These are phyloP conservation scores for Pittosporum tobira DNA, from an alignment of 129 eudicot species.

Conservation along the genomic window DNA sequence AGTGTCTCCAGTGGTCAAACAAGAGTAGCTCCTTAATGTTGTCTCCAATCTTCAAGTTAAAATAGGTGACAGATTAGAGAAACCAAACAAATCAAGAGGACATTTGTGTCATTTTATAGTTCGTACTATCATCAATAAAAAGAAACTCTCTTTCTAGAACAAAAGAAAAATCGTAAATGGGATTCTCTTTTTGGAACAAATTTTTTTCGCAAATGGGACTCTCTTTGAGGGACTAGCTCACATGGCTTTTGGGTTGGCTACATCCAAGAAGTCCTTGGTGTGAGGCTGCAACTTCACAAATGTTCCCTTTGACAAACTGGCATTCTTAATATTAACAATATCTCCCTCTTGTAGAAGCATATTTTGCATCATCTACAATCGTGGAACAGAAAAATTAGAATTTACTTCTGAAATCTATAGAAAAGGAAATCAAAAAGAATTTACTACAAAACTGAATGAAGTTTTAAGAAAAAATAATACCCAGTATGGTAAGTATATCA, in stretches of 20 bases:
- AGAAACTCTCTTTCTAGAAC: too few species aligned
- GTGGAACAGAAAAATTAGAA: not conserved
- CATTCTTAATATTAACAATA: conserved; percentile 48
- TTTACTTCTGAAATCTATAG: not conserved
- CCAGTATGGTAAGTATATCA: conserved; percentile 74
- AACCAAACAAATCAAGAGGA: too few species aligned
- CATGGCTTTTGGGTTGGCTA: conserved; percentile 84
- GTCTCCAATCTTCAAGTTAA: conserved; percentile 57
- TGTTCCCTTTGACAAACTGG: conserved; percentile 66
- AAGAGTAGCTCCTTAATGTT: conserved; percentile 58
- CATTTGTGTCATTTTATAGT: too few species aligned
- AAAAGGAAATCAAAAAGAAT: not conserved
- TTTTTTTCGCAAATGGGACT: too few species aligned
- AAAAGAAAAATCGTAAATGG: too few species aligned
- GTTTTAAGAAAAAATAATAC: conserved; percentile 20
- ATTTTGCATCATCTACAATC: conserved; percentile 72
- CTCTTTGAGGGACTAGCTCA: too few species aligned
- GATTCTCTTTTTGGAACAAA: too few species aligned
- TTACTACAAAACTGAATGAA: not conserved
- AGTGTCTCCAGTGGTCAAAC: conserved; percentile 74
- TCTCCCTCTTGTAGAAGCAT: conserved; percentile 76
- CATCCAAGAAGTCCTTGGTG: conserved; percentile 59
- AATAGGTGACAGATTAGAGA: too few species aligned
- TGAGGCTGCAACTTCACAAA: conserved; percentile 81
- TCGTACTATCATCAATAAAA: too few species aligned